A percentile compares a stretch with the other conserved stretches of the same genome.
phyloP scores from a whole-genome alignment of 805 yeast species.

The Candida chilensis region DNA sequence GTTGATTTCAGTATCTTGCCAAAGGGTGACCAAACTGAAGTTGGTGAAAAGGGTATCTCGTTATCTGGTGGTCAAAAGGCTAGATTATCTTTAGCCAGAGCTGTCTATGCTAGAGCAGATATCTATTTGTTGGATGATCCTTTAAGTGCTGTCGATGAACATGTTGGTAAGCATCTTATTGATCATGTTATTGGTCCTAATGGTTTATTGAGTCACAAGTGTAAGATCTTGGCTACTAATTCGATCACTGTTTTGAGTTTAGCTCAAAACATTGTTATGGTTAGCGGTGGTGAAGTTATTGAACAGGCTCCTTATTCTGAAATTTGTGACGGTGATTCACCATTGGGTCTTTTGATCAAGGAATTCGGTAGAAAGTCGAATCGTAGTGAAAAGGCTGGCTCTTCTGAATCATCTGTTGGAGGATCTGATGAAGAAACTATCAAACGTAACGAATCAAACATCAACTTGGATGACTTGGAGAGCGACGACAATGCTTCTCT shows the following conservation, averaged over 20 bases:
- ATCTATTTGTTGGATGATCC: slow-evolving; percentile 87
- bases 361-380: slow-evolving; percentile 51
- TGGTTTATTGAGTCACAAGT: slow-evolving; percentile 68
- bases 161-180: slow-evolving; percentile 82
- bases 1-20: slow-evolving; percentile 75
- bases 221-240: slow-evolving; percentile 79
- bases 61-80: slow-evolving; percentile 98
- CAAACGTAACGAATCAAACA: slow-evolving; percentile 2
- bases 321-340: slow-evolving; percentile 36
- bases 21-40: slow-evolving; percentile 85
- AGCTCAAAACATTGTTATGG: slow-evolving; percentile 62
- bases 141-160: slow-evolving; percentile 94
- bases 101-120: slow-evolving; percentile 92
- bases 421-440: slow-evolving; percentile 1
- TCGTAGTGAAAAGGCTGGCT: slow-evolving; percentile 9
- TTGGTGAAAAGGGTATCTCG: slow-evolving; percentile 96
- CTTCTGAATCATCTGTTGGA: not conserved
- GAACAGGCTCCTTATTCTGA: slow-evolving; percentile 59
- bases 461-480: slow-evolving; percentile 9
- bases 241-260: slow-evolving; percentile 72
- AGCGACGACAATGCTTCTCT: slow-evolving; percentile 15
- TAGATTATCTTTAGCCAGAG: slow-evolving; percentile 87
- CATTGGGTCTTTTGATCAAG: slow-evolving; percentile 41
- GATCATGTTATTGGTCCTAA: slow-evolving; percentile 74
- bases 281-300: slow-evolving; percentile 57